Conservation (phyloP, 148 eudicot genomes). For the Rhododendron mucronatum region DNA sequence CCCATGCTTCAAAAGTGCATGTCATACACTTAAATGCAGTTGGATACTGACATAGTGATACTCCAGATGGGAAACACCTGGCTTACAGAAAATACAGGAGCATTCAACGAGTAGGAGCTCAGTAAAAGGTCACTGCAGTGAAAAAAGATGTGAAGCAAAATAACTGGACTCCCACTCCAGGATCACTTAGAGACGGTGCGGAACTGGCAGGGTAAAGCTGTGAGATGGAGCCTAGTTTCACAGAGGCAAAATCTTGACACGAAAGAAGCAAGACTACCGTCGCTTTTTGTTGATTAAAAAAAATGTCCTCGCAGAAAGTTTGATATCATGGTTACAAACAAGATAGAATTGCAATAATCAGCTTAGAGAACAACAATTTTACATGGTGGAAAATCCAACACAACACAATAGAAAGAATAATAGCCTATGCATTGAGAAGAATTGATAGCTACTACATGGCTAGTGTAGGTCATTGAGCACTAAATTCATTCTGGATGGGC, state of each 20-base stretch:
- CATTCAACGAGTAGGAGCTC: background rate
- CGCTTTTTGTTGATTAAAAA: background rate
- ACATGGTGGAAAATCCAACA: background rate
- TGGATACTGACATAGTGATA: background rate
- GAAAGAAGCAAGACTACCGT: background rate
- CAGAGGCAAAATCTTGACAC: background rate
- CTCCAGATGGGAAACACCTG: background rate
- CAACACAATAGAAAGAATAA: background rate
- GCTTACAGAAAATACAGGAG: background rate
- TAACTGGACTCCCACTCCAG: background rate
- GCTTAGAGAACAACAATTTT: background rate
- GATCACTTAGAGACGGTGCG: background rate
- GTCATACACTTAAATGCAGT: background rate
- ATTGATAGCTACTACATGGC: background rate
- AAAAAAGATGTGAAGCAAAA: background rate
- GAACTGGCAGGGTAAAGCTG: background rate
- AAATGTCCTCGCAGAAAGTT: background rate
- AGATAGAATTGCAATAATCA: background rate
- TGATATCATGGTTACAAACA: background rate
- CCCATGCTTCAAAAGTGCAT: background rate
- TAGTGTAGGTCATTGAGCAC: background rate
- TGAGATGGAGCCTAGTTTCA: conserved; percentile 1
- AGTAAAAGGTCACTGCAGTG: background rate
- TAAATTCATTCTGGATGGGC: background rate
- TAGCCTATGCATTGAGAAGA: background rate